A percentile compares a stretch with the other conserved stretches of the same genome.
Conservation (phyloP, 371 early-diverging fungal species). For the Mortierella sp. region DNA sequence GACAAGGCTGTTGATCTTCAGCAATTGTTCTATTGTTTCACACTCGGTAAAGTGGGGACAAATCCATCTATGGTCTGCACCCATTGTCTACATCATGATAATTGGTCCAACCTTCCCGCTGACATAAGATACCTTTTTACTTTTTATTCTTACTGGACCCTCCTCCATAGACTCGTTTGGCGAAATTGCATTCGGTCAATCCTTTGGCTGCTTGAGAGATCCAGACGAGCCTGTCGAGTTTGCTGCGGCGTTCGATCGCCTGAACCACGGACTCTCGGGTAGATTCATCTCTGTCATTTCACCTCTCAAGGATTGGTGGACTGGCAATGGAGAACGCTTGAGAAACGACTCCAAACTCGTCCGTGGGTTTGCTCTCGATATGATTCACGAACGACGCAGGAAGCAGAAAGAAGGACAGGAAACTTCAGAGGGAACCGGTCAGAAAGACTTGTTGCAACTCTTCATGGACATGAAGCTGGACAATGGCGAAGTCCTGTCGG, state of each 20-base stretch:
- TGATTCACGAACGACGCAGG: constrained; percentile 59
- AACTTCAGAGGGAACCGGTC: too few relatives aligned
- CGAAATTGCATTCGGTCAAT: constrained; percentile 60
- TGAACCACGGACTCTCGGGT: constrained; percentile 45
- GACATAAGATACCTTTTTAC: too few relatives aligned
- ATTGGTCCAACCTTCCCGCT: too few relatives aligned
- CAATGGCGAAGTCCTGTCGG: constrained; percentile 60
- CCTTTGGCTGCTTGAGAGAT: constrained; percentile 48
- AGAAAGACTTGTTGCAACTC: constrained; percentile 66
- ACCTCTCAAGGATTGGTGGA: constrained; percentile 45
- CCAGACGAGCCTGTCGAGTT: constrained; percentile 53
- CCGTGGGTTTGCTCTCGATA: constrained; percentile 57
- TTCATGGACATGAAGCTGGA: constrained; percentile 69
- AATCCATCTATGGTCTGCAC: too few relatives aligned
- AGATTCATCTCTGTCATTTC: constrained; percentile 55
- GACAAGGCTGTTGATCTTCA: constrained; percentile 60
- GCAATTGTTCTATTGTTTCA: constrained; percentile 60
- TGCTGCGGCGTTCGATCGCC: constrained; percentile 66
- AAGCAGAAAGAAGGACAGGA: constrained; percentile 23
- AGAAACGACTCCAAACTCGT: constrained; percentile 24
- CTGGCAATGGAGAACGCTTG: constrained; percentile 16
- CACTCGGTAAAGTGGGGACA: constrained; percentile 40
- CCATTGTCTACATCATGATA: too few relatives aligned
- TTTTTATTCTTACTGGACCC: too few relatives aligned
- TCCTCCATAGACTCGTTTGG: constrained; percentile 57